Base-by-base conservation (phyloP, 805 yeast species). In the Lachancea sp. region DNA sequence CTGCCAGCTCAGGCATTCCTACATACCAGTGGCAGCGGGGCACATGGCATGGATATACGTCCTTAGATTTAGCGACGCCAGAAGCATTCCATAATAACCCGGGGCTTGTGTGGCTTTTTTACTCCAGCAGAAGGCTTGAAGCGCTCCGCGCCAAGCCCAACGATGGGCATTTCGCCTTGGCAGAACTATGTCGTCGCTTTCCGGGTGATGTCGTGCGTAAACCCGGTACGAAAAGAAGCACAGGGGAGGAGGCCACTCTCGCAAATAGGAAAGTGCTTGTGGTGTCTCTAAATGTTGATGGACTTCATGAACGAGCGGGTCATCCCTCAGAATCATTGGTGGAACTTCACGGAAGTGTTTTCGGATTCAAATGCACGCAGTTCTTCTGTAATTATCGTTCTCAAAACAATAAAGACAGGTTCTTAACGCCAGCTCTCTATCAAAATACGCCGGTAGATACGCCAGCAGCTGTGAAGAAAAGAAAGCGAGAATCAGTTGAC, bases 51-150 rank as follows among this genome's bases (percentile, higher is more conserved):
- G 77, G 77, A 45, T 82, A 76, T 63, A 81, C 81, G 38, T 78
- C 88, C 50, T 79, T 84, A 33, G 96, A 87, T 54, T 67, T 88
- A 32, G 95, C 95, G 6, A 87, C 96, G 0, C 95, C 95, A 0
- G 96, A 87, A 55, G 96, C 95, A 4, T 87, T 88, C 58, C 74
- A 78, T 44, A 67, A 69, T 15, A 89, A 87, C 55, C 95, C 96
- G 0, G 84, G 85, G 0, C 67, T 86, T 8, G 96, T 88, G 6
- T 87, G 96, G 96, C 90, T 84, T 55, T 87, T 83, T 52, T 87
- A 88, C 60, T 70, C 86, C 4, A 76, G 77, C 58, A 64, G 94
- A 45, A 58, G 96, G 33, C 70, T 64, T 34, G 67, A 67, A 36
- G 89, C 95, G 0, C 63, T 84, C 38, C 61, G 61, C 33, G 86